phyloP scores from a whole-genome alignment of 2,329 filamentous ascomycete genomes.

The Xylaria digitata region DNA sequence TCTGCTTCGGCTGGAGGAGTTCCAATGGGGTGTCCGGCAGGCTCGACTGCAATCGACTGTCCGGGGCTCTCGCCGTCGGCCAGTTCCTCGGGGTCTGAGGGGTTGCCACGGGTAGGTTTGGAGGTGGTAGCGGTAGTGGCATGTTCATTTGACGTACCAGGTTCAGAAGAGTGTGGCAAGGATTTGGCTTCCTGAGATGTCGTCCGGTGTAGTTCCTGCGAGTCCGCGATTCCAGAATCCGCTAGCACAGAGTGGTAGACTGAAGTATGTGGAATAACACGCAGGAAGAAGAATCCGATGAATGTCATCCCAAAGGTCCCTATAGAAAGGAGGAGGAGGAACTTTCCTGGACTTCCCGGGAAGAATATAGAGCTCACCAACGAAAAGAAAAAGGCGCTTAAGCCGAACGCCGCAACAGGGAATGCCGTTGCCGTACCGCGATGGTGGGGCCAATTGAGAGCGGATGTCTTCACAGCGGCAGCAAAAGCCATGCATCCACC shows the following conservation, averaged over 20 bases:
- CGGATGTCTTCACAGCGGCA: constrained; percentile 85
- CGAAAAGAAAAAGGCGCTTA: constrained; percentile 97
- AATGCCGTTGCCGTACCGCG: constrained; percentile 95
- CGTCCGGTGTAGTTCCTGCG: constrained; percentile 57
- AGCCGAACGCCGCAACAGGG: constrained; percentile 88
- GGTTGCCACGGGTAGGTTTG: constrained; percentile 46
- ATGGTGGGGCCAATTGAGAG: constrained; percentile 90
- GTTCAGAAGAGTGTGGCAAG: constrained; percentile 61
- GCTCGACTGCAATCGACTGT: constrained; percentile 42
- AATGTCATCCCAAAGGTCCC: constrained; percentile 83
- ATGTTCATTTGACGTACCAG: constrained; percentile 69
- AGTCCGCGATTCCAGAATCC: constrained; percentile 52
- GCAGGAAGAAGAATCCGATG: constrained; percentile 84
- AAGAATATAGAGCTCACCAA: constrained; percentile 80
- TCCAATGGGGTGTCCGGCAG: constrained; percentile 31
- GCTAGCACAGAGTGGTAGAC: constrained; percentile 67
- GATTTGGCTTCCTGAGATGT: constrained; percentile 57
- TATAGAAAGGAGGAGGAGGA: constrained; percentile 81
- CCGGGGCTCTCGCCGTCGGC: constrained; percentile 33
- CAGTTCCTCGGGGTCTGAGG: constrained; percentile 42
- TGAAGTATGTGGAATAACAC: constrained; percentile 69
- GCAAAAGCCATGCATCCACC: constrained; percentile 93
- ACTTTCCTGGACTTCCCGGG: constrained; percentile 82
- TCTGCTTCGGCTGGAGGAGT: constrained; percentile 60
- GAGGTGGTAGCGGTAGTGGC: constrained; percentile 50